A percentile compares a stretch with the other conserved stretches of the same genome.
Conservation (phyloP, 73 alveolate species). For the Tetrahymena malaccensis region DNA sequence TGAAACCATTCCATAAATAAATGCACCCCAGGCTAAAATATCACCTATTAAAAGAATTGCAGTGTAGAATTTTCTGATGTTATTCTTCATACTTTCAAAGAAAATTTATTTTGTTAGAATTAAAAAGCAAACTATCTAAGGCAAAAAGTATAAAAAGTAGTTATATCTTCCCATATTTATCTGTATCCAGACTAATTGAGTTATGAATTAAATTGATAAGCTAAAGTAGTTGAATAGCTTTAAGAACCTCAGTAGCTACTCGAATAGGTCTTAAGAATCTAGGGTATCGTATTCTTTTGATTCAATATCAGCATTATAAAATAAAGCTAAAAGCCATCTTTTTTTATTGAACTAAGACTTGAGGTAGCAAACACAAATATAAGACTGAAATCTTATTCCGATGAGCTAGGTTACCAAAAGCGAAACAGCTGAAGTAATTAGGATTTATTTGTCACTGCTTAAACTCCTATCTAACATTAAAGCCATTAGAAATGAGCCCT, state of each 20-base stretch:
- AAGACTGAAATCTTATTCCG: neutral
- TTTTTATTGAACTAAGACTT: neutral
- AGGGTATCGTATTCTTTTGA: too few relatives aligned
- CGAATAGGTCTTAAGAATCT: neutral
- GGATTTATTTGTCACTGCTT: neutral
- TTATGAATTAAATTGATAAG: too few relatives aligned
- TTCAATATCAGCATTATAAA: neutral
- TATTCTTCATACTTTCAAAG: neutral
- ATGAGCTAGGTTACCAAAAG: neutral
- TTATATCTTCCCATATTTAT: neutral
- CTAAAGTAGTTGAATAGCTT: neutral
- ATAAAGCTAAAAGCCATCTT: neutral
- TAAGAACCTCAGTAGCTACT: too few relatives aligned
- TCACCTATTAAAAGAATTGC: neutral
- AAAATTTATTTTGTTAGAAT: neutral
- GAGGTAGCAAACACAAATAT: neutral
- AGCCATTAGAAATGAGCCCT: neutral
- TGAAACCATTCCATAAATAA: neutral
- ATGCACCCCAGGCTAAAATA: neutral
- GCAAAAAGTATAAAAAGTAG: neutral
- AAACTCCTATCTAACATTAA: neutral
- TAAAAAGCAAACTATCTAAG: neutral
- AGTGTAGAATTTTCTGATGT: neutral
- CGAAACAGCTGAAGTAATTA: neutral
- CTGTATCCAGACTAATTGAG: neutral